Conservation (phyloP, 2,329 filamentous ascomycete genomes). For the Metarhizium robertsii region DNA sequence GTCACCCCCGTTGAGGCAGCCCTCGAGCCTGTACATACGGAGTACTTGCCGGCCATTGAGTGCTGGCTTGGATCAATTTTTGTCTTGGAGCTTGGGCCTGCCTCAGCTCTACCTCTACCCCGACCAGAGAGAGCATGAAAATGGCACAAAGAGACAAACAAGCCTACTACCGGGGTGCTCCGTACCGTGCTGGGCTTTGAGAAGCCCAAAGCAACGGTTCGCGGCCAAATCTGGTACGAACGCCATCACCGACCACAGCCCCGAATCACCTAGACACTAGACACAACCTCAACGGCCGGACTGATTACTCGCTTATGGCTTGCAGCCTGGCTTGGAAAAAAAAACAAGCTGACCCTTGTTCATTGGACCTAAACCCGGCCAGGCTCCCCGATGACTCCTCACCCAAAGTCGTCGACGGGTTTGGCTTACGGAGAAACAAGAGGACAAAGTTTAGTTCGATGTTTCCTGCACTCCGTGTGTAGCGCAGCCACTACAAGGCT, state of each 20-base stretch:
- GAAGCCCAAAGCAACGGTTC: too few species aligned
- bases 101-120: not conserved
- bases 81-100: not conserved
- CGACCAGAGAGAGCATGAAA: too few species aligned
- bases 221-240: too few species aligned
- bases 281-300: not conserved
- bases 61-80: not conserved
- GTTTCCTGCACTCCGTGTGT: not conserved
- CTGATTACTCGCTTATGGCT: slow-evolving; percentile 1
- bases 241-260: too few species aligned
- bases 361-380: slow-evolving; percentile 2
- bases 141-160: not conserved
- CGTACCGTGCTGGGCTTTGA: too few species aligned
- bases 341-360: not conserved
- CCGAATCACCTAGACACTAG: too few species aligned
- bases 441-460: not conserved
- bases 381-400: slow-evolving; percentile 7
- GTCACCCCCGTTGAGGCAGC: not conserved
- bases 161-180: too few species aligned
- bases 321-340: not conserved
- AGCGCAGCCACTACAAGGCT: not conserved
- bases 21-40: too few species aligned
- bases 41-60: too few species aligned
- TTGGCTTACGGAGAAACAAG: too few species aligned
- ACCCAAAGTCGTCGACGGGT: too few species aligned